Conservation (phyloP, 73 alveolate species). For the Tetrahymena elliotti region DNA sequence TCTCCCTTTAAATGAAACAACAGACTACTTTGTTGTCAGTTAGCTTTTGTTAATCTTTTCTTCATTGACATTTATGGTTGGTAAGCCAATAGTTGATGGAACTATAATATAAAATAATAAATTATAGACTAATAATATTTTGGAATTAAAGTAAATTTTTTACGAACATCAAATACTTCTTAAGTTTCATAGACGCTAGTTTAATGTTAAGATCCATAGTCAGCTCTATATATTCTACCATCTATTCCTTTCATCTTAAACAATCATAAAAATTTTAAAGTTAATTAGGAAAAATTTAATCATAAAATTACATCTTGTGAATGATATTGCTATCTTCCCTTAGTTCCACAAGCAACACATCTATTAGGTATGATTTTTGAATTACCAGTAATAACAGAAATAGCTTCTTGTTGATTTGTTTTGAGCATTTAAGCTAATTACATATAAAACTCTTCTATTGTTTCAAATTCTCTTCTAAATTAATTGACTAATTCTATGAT, state of each 20-base stretch:
- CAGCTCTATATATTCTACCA: background rate
- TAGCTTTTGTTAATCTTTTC: background rate
- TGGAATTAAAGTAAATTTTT: background rate
- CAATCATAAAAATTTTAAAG: background rate
- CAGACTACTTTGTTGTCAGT: background rate
- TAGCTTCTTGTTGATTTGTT: background rate
- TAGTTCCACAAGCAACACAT: background rate
- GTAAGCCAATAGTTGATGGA: background rate
- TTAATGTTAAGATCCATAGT: background rate
- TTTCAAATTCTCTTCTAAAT: background rate
- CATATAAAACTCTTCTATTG: background rate
- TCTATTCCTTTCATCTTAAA: background rate
- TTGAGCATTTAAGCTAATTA: background rate
- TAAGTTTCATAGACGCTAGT: background rate
- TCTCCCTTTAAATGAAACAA: background rate
- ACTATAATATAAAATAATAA: background rate
- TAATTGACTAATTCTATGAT: background rate
- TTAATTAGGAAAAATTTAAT: background rate
- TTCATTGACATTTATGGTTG: background rate
- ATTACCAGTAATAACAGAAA: background rate
- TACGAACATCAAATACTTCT: background rate
- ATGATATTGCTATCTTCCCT: background rate
- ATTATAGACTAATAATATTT: background rate
- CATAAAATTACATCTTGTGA: background rate
- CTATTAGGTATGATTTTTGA: background rate